phyloP scores from a whole-genome alignment of 192 early-diverging fungal species.

The Podila minutissima region DNA sequence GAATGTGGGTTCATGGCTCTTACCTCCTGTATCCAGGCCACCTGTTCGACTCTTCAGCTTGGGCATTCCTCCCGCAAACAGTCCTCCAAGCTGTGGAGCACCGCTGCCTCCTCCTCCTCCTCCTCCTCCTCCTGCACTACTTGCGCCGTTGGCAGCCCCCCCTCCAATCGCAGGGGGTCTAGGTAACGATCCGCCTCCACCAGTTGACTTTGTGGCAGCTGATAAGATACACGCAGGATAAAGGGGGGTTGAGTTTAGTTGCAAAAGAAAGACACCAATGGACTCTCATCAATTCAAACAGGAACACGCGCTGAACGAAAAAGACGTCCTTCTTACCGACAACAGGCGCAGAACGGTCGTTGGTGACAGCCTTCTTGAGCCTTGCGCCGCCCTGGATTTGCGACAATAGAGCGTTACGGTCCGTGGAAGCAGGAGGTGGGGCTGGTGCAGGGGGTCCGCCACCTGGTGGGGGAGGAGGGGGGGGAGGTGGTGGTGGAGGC shows the following conservation, averaged over 20 bases:
- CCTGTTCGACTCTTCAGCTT: slow-evolving; percentile 67
- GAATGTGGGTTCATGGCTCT: background rate
- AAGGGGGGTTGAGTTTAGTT: slow-evolving; percentile 5
- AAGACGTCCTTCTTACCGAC: slow-evolving; percentile 41
- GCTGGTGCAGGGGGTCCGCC: slow-evolving; percentile 27
- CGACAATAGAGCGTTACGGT: slow-evolving; percentile 65
- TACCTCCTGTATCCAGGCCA: slow-evolving; percentile 62
- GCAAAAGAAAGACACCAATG: background rate
- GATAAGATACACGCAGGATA: slow-evolving; percentile 3
- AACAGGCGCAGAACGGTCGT: slow-evolving; percentile 73
- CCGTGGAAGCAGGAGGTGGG: slow-evolving; percentile 36
- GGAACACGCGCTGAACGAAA: background rate
- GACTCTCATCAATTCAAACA: background rate
- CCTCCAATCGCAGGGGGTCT: slow-evolving; percentile 37
- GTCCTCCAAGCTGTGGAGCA: slow-evolving; percentile 62
- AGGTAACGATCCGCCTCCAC: slow-evolving; percentile 28
- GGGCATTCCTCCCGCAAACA: slow-evolving; percentile 73
- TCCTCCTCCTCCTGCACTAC: slow-evolving; percentile 22
- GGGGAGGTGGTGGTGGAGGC: slow-evolving; percentile 57
- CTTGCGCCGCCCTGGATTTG: slow-evolving; percentile 78
- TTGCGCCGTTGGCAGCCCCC: slow-evolving; percentile 18
- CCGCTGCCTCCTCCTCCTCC: slow-evolving; percentile 44
- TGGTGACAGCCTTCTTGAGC: slow-evolving; percentile 77
- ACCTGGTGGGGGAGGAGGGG: slow-evolving; percentile 51
- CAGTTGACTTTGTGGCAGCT: slow-evolving; percentile 20